Base-by-base conservation (phyloP, 805 yeast genomes). In the Barnettozyma pratensis region DNA sequence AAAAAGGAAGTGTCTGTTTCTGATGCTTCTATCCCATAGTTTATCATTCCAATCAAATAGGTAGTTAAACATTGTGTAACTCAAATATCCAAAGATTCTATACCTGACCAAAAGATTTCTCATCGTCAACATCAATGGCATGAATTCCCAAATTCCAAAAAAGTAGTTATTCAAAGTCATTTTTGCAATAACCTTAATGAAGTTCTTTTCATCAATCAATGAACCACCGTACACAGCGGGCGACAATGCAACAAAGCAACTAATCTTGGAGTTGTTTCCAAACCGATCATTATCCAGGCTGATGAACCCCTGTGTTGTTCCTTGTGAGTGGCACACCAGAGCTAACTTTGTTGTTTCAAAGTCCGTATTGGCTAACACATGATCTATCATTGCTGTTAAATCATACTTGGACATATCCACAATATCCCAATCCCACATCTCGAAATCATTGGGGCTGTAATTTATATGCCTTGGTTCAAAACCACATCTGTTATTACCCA, bases 341-440 rank as follows among this genome's bases (percentile, higher is more conserved):
- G 84, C 74, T 7, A 91, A 57, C 56, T 81, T 76, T 3, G 60
- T 54, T 0, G 75, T 65, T 8, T 52, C 52, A 3, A 64, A 55
- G 6, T 60, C 59, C 0, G 77, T 65, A 26, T 58, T 61, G 2
- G 62, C 50, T 35, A 82, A 63, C 1, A 90, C 84, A 47, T 76
- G 74, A 35, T 82, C 77, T 7, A 91, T 72, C 66, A 92, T 70
- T 19, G 87, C 74, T 1, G 96, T 86, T 39, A 94, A 65, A 63
- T 92, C 99, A 58, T 71, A 79, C 49, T 74, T 72, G 0, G 91
- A 92, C 82, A 94, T 80, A 41, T 88, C 92, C n/a, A 74, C 67
- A 44, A 94, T 75, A 60, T 87, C 92, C 99, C 99, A 92, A 55
- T 86, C 82, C 99, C 99, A 92, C 80, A 85, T 86, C 44, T 71